These are phyloP conservation scores for Xylariaceae sp. DNA, from an alignment of 2,329 filamentous ascomycete genomes.

Conservation along the genomic window DNA sequence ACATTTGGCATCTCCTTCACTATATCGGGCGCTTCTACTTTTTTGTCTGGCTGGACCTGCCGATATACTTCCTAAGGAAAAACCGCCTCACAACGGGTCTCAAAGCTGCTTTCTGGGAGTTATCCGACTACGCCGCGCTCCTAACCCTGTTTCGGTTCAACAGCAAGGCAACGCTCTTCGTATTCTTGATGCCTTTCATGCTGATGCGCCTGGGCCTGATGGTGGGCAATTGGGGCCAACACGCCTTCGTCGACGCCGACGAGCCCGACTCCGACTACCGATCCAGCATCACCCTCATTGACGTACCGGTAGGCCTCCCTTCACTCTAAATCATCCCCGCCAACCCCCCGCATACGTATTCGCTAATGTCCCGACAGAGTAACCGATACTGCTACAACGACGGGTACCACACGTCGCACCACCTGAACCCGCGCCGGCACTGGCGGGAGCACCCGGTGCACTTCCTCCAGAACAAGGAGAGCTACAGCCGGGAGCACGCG, in stretches of 20 bases:
- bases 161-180: constrained; percentile 62
- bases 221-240: constrained; percentile 84
- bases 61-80: constrained; percentile 70
- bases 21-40: constrained; percentile 76
- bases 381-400: constrained; percentile 85
- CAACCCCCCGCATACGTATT: background rate
- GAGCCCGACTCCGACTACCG: constrained; percentile 78
- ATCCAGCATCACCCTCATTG: constrained; percentile 78
- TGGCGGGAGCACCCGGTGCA: constrained; percentile 80
- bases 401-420: constrained; percentile 80
- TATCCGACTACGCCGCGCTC: constrained; percentile 56
- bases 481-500: constrained; percentile 67
- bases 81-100: constrained; percentile 57
- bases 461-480: constrained; percentile 70
- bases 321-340: background rate
- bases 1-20: constrained; percentile 64
- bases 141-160: constrained; percentile 55
- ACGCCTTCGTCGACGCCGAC: constrained; percentile 75
- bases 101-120: constrained; percentile 64
- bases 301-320: constrained; percentile 67
- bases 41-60: constrained; percentile 74
- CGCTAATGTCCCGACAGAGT: constrained; percentile 51
- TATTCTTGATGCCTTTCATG: constrained; percentile 67
- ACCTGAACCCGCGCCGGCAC: constrained; percentile 76
- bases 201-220: constrained; percentile 72